Conservation (phyloP, 2,329 filamentous ascomycete species). For the Aspergillus sp. region DNA sequence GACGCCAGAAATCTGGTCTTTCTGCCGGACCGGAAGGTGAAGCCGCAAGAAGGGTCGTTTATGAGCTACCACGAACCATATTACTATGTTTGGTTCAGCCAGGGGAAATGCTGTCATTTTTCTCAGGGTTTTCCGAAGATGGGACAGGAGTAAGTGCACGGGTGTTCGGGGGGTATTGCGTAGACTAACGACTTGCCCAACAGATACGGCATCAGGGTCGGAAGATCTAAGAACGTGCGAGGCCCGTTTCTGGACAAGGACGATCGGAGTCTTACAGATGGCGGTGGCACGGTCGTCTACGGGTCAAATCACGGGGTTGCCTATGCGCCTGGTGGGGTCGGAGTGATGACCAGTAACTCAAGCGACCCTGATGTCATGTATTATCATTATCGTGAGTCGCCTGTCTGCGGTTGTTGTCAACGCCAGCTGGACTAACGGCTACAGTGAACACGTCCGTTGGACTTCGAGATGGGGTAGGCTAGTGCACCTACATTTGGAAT, state of each 20-base stretch:
- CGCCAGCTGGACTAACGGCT: not conserved
- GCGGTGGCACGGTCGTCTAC: conserved; percentile 37
- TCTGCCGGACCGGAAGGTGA: conserved; percentile 17
- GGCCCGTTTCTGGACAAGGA: conserved; percentile 38
- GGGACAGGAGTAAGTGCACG: conserved; percentile 32
- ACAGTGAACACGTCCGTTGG: conserved; percentile 35
- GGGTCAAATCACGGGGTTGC: conserved; percentile 38
- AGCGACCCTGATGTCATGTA: conserved; percentile 36
- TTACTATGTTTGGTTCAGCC: conserved; percentile 43
- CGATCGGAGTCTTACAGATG: conserved; percentile 26
- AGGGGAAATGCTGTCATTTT: conserved; percentile 39
- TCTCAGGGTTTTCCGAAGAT: conserved; percentile 22
- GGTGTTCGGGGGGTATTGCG: not conserved
- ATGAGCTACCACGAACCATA: conserved; percentile 36
- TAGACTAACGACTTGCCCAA: not conserved
- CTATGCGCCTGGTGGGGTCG: conserved; percentile 41
- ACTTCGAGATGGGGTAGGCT: conserved; percentile 25
- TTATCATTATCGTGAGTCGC: conserved; percentile 38
- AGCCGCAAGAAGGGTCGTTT: conserved; percentile 36
- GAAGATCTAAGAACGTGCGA: conserved; percentile 30
- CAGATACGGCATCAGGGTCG: conserved; percentile 37
- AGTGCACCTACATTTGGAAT: not conserved
- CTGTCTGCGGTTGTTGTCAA: not conserved
- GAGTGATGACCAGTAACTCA: conserved; percentile 28
- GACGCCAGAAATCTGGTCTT: conserved; percentile 30